Conservation (phyloP, 805 yeast species). For the Metschnikowia santaceciliae region DNA sequence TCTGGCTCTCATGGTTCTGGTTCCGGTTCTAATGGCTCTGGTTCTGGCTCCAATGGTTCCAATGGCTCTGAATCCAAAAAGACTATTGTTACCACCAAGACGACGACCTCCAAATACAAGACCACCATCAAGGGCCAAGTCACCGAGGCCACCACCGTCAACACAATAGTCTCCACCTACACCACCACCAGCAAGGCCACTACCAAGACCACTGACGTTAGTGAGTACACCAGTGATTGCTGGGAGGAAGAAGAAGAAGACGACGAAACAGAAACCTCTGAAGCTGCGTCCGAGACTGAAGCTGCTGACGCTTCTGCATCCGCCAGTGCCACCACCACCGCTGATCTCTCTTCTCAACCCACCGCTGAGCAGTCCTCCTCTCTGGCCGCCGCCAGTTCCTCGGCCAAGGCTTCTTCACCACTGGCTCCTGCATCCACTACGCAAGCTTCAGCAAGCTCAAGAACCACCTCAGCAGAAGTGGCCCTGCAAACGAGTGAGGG, state of each 20-base stretch:
- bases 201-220: constrained; percentile 7
- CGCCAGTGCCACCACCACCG: background rate
- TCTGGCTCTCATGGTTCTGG: constrained; percentile 4
- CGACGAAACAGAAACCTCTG: constrained; percentile 4
- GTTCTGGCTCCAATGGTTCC: constrained; percentile 1
- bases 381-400: background rate
- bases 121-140: constrained; percentile 14
- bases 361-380: background rate
- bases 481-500: background rate
- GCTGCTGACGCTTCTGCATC: background rate
- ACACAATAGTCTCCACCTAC: constrained; percentile 11
- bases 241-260: constrained; percentile 14
- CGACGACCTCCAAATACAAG: constrained; percentile 9
- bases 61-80: constrained; percentile 4
- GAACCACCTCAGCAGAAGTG: background rate
- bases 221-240: constrained; percentile 13
- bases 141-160: constrained; percentile 9
- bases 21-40: constrained; percentile 1
- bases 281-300: constrained; percentile 1
- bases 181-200: constrained; percentile 6
- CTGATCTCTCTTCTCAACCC: background rate
- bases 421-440: background rate
- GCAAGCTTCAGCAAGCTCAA: background rate
- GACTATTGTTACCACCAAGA: constrained; percentile 12
- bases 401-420: background rate